Percentiles rank a stretch among this genome's conserved stretches.
phyloP scores from a whole-genome alignment of 2,329 filamentous ascomycete species.

The Neoscytalidium dimidiatum region DNA sequence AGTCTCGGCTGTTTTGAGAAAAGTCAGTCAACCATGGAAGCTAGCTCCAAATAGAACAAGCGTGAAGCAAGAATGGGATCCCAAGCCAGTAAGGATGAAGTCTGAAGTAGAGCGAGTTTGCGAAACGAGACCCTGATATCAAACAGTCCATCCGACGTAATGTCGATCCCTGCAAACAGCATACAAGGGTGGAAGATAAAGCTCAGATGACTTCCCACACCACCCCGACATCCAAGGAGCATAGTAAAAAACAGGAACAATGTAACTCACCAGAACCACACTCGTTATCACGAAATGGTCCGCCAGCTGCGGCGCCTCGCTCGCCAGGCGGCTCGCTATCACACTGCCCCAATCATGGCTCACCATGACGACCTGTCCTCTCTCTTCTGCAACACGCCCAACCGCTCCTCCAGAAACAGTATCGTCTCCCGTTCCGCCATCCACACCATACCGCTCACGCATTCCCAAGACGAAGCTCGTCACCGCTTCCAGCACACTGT shows the following conservation, averaged over 20 bases:
- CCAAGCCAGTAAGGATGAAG: background rate
- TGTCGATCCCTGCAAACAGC: background rate
- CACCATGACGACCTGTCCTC: conserved; percentile 46
- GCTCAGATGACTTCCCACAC: background rate
- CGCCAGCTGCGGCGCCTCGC: conserved; percentile 58
- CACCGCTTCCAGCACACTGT: conserved; percentile 55
- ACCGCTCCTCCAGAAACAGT: background rate
- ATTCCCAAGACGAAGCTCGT: conserved; percentile 56
- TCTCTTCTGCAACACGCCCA: conserved; percentile 14
- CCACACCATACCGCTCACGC: conserved; percentile 36
- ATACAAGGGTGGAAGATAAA: conserved; percentile 5
- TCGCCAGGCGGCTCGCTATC: conserved; percentile 56
- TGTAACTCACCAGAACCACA: conserved; percentile 51
- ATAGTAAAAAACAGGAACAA: background rate
- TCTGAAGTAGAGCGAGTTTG: background rate
- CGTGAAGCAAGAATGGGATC: too few species aligned
- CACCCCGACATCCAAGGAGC: background rate
- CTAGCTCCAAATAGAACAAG: background rate
- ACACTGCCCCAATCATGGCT: conserved; percentile 59
- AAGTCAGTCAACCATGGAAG: background rate
- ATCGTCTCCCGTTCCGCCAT: background rate
- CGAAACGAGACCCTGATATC: background rate
- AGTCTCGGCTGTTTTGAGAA: conserved; percentile 41
- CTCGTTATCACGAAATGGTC: conserved; percentile 59
- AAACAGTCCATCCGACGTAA: background rate